Evolutionary conservation across 2,329 filamentous ascomycete genomes (phyloP).

Genomic region (Aureobasidium lini): DNA sequence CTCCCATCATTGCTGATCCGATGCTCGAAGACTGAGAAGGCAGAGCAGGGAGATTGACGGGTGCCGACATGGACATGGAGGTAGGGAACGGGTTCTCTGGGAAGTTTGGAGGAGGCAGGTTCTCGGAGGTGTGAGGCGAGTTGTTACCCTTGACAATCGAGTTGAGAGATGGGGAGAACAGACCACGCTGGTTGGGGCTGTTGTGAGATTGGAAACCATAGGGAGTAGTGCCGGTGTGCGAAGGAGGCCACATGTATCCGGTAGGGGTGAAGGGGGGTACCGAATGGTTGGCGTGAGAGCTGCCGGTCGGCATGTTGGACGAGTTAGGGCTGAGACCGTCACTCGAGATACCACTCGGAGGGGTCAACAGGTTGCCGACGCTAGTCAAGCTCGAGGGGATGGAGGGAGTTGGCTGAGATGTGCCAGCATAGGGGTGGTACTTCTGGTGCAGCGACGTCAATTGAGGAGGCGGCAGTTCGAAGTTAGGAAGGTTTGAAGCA

Average conservation of each 20-base stretch:
- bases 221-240: constrained; percentile 48
- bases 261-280: constrained; percentile 53
- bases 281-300: constrained; percentile 51
- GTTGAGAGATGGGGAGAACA: constrained; percentile 52
- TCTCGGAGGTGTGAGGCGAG: constrained; percentile 55
- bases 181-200: constrained; percentile 41
- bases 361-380: constrained; percentile 56
- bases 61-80: constrained; percentile 50
- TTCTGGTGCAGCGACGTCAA: constrained; percentile 44
- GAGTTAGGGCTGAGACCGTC: constrained; percentile 57
- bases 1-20: constrained; percentile 38
- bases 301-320: constrained; percentile 51
- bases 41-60: constrained; percentile 40
- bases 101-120: constrained; percentile 59
- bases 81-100: constrained; percentile 59
- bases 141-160: constrained; percentile 47
- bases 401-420: constrained; percentile 38
- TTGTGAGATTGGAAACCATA: constrained; percentile 45
- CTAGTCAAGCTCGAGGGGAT: constrained; percentile 42
- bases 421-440: constrained; percentile 37
- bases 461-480: constrained; percentile 60
- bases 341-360: constrained; percentile 51
- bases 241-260: constrained; percentile 53
- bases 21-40: constrained; percentile 40
- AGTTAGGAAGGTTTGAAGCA: constrained; percentile 59